phyloP scores from a whole-genome alignment of 192 early-diverging fungal species.

The Coemansia sp. region DNA sequence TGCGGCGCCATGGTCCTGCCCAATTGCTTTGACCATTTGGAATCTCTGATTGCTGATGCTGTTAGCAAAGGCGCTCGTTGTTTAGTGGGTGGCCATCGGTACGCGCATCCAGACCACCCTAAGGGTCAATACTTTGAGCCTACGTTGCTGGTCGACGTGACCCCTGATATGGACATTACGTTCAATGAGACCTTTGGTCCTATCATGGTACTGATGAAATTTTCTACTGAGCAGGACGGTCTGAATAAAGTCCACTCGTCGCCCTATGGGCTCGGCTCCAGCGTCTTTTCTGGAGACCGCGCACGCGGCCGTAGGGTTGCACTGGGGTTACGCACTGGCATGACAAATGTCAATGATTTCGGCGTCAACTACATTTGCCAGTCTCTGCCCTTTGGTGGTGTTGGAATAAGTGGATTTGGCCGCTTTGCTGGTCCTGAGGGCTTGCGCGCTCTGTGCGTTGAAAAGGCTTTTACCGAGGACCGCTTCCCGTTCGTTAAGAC shows the following conservation, averaged over 20 bases:
- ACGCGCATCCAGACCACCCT: conserved; percentile 67
- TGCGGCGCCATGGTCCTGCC: conserved; percentile 85
- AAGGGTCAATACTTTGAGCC: conserved; percentile 79
- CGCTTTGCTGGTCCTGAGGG: conserved; percentile 76
- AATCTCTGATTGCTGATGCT: conserved; percentile 70
- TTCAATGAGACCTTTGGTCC: conserved; percentile 79
- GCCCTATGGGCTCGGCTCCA: conserved; percentile 75
- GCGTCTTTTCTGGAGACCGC: conserved; percentile 74
- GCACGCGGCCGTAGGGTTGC: conserved; percentile 60
- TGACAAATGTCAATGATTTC: conserved; percentile 87
- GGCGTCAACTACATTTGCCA: conserved; percentile 84
- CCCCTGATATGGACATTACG: conserved; percentile 71
- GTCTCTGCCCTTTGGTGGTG: conserved; percentile 78
- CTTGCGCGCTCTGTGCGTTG: conserved; percentile 66
- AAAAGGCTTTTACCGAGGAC: conserved; percentile 71
- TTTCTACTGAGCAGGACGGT: conserved; percentile 65
- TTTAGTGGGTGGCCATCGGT: conserved; percentile 67
- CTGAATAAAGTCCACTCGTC: conserved; percentile 66
- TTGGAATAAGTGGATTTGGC: conserved; percentile 75
- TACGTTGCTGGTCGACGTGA: conserved; percentile 78
- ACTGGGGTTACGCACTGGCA: conserved; percentile 66
- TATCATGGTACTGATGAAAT: conserved; percentile 77
- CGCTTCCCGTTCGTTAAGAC: conserved; percentile 71
- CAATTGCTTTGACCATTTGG: conserved; percentile 56
- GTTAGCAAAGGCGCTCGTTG: conserved; percentile 75